Evolutionary conservation across 352 stramenopile genomes (phyloP), one percentile per base, ranked within the genome.

Genomic region (Pythium folliculosum): DNA sequence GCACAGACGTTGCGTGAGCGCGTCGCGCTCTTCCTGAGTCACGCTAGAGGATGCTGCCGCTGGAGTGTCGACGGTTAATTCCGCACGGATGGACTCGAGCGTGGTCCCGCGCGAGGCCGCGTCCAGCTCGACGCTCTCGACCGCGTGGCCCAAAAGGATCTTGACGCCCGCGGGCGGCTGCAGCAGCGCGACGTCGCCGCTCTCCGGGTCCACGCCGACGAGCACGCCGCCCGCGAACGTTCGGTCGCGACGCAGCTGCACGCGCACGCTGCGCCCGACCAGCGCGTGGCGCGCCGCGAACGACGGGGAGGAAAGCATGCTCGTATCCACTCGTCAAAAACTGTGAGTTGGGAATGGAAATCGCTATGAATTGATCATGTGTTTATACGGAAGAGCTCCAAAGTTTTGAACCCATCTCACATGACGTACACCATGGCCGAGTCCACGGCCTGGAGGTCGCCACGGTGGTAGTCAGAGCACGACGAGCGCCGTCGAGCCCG

Each of bases 131-230:
- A 79, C 55, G 10, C 12, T 45, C 38, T 56, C 60, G 14, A 79
- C 56, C 37, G 67, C 37, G 63, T 84, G 75, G 43, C 67, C 67
- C 30, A 83, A 35, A 13, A 87, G 19, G 6, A 88, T 72, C 53
- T 77, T 70, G 16, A 84, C 67, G 37, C 48, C 44, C 12, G 17
- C 44, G 44, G 8, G 19, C 66, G 23, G 32, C 23, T 54, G 67
- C 40, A 88, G 27, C 27, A 91, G 60, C 48, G 75, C 81, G 30
- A 88, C 78, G 60, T 82, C 67, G 57, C 77, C 76, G 38, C 65
- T 88, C 62, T 84, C 78, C 1, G 81, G 81, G 62, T 91, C 81
- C 45, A 89, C 74, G 51, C 67, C 78, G 57, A 84, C 84, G 22
- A 91, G 59, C 23, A 90, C 60, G 12, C 83, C 83, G 37, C 55